Evolutionary conservation across 257 asterid genomes (phyloP).

Genomic region (Gentiana straminea): DNA sequence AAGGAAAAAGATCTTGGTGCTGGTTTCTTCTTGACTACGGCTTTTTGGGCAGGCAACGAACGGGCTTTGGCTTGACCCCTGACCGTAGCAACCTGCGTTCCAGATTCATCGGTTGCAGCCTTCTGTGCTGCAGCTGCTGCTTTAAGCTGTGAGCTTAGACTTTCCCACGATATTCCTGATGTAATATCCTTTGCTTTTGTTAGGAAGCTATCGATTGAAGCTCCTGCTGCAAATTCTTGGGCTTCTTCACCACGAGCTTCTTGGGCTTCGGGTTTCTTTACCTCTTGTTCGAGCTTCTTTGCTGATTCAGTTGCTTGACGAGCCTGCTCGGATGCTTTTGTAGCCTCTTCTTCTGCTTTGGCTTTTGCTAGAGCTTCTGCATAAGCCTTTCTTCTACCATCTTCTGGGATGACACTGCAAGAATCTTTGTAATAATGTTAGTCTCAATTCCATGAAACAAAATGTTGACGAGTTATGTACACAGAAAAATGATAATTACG

Average conservation of each 20-base stretch:
- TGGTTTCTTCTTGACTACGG: constrained; percentile 37
- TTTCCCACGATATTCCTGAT: constrained; percentile 25
- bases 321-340: constrained; percentile 41
- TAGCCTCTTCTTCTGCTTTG: constrained; percentile 63
- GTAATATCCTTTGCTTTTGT: constrained; percentile 54
- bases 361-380: constrained; percentile 51
- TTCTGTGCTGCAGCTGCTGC: constrained; percentile 21
- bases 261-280: constrained; percentile 27
- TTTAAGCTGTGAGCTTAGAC: constrained; percentile 25
- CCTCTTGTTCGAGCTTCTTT: constrained; percentile 25
- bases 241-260: constrained; percentile 43
- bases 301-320: constrained; percentile 41
- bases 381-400: constrained; percentile 74
- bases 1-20: constrained; percentile 18
- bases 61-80: constrained; percentile 90
- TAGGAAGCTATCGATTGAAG: constrained; percentile 45
- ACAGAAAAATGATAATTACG: not conserved
- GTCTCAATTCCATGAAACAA: not conserved
- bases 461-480: not conserved
- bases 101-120: constrained; percentile 40
- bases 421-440: constrained; percentile 6
- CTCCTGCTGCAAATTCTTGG: constrained; percentile 42
- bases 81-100: constrained; percentile 62
- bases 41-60: constrained; percentile 58
- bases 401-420: constrained; percentile 75